Base-by-base conservation (phyloP, 371 early-diverging fungal genomes). In the Mucor plumbeus region DNA sequence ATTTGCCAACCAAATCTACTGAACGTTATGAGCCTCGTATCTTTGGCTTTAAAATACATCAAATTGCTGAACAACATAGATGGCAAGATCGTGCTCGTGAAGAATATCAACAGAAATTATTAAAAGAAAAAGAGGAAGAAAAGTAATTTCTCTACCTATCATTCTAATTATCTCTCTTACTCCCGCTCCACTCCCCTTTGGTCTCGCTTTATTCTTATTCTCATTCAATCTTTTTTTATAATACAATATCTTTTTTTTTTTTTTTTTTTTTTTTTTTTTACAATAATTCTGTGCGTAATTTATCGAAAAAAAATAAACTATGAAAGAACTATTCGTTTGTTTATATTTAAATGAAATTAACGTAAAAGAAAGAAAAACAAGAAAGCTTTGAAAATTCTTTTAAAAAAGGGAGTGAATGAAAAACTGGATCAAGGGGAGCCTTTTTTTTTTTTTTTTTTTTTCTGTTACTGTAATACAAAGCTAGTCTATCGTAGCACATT, bases 1-100 rank as follows among this genome's bases (percentile, higher is more conserved):
- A 92, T 44, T 77, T 92, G 62, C 97, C 97, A 3, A 85, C 83
- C 15, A 82, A 83, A 63, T 67, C 80, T 17, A 73, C 75, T 10
- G 91, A 93, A 40, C 86, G 94, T 26, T 98, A 98, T 77, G 87
- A 91, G 40, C 99, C 99, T 21, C 90, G 88, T 61, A 96, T 98
- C 50, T 99, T 97, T 87, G 99, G 99, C 7, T 98, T 99, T 85
- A 92, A 91, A 69, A 80, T 98, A 50, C 95, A 94, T 76, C 85
- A 90, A 59, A 88, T 87, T 57, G 93, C 94, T 39, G 87, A 88
- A 67, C 94, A 94, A 72, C 95, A 95, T 70, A 79, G 96, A 76
- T 90, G 89, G 86, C 97, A 95, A 84, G 94, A 96, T 71, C 85
- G 85, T 63, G 78, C 92, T 68, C 86, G 92, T 47, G 90, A 94